Percentiles rank a stretch among this genome's conserved stretches.
Conservation (phyloP, 1,139 yeast genomes). For the Geotrichum europaeum region DNA sequence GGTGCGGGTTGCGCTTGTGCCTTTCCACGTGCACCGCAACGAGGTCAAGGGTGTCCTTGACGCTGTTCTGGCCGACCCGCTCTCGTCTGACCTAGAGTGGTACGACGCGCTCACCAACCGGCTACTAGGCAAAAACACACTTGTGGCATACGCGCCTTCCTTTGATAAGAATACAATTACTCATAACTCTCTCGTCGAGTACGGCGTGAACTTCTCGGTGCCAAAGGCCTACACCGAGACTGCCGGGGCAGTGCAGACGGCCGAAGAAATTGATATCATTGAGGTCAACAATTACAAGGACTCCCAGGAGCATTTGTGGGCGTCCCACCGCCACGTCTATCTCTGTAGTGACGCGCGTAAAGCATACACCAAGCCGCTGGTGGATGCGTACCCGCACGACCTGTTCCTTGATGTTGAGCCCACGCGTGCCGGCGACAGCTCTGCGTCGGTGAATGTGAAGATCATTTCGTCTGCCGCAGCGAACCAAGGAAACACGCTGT, state of each 20-base stretch:
- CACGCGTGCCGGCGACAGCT: slow-evolving; percentile 5
- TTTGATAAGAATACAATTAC: slow-evolving; percentile 31
- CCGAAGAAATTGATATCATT: not conserved
- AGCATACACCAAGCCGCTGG: slow-evolving; percentile 20
- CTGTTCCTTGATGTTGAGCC: slow-evolving; percentile 24
- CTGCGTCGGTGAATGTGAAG: slow-evolving; percentile 7
- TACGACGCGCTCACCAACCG: slow-evolving; percentile 27
- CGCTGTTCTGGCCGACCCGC: slow-evolving; percentile 34
- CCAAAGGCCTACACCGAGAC: slow-evolving; percentile 4
- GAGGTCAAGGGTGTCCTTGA: slow-evolving; percentile 29
- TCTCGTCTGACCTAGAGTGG: slow-evolving; percentile 34
- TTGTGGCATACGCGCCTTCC: slow-evolving; percentile 29
- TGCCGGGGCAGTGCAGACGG: not conserved
- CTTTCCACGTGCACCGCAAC: slow-evolving; percentile 25
- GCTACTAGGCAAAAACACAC: slow-evolving; percentile 32
- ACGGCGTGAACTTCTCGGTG: slow-evolving; percentile 32
- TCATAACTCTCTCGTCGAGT: slow-evolving; percentile 35
- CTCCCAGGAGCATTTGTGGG: slow-evolving; percentile 28
- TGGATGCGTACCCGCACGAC: slow-evolving; percentile 24
- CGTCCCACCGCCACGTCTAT: slow-evolving; percentile 32
- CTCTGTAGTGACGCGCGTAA: slow-evolving; percentile 22
- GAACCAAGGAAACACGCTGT: slow-evolving; percentile 25
- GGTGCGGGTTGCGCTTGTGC: slow-evolving; percentile 16
- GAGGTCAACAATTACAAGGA: slow-evolving; percentile 32
- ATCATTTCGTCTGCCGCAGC: slow-evolving; percentile 26